These are phyloP conservation scores for Malus fusca DNA, from an alignment of 306 rosid species.

Conservation along the genomic window DNA sequence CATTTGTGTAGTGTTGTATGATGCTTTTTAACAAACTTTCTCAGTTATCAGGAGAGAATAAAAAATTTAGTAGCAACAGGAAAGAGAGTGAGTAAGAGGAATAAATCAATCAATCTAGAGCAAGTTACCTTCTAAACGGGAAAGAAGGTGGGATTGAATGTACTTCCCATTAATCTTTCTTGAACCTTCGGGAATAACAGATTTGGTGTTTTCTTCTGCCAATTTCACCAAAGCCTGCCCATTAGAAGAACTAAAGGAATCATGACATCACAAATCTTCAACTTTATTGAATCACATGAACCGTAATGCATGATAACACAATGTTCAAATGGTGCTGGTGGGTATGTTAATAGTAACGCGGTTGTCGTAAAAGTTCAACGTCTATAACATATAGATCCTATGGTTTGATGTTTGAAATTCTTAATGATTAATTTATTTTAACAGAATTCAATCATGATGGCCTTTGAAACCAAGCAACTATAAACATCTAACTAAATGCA, in stretches of 20 bases:
- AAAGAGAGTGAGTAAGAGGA: background rate
- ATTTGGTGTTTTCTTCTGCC: constrained; percentile 76
- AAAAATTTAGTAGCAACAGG: background rate
- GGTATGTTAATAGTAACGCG: background rate
- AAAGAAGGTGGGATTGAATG: constrained; percentile 80
- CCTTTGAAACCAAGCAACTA: background rate
- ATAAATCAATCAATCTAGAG: background rate
- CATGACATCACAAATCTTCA: background rate
- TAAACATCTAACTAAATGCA: background rate
- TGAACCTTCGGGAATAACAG: constrained; percentile 57
- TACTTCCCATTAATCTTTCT: constrained; percentile 94
- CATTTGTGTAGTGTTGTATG: background rate
- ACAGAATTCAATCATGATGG: background rate
- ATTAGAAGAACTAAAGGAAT: constrained; percentile 11
- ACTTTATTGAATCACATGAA: background rate
- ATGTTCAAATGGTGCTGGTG: background rate
- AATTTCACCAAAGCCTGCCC: constrained; percentile 63
- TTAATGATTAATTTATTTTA: background rate
- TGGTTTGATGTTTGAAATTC: background rate
- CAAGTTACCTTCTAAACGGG: constrained; percentile 62
- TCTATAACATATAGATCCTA: background rate
- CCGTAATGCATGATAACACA: background rate
- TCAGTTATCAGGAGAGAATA: background rate
- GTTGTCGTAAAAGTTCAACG: background rate
- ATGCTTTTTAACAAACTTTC: background rate